phyloP scores from a whole-genome alignment of 768 basidiomycete species.

The Hericium alpestre region DNA sequence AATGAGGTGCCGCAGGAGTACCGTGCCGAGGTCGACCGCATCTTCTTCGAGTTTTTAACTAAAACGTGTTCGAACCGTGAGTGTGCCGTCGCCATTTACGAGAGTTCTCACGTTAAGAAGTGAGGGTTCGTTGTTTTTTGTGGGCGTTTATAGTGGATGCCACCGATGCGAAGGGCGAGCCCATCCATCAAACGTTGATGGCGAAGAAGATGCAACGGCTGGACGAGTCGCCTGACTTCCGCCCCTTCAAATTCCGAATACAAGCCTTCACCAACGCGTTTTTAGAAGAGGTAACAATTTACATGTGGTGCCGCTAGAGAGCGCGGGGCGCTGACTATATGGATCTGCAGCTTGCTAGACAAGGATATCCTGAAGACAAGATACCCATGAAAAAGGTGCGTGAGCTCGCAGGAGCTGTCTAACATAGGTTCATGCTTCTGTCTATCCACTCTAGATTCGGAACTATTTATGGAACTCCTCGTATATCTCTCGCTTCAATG shows the following conservation, averaged over 20 bases:
- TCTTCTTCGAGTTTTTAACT: constrained; percentile 86
- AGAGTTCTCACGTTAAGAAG: not conserved
- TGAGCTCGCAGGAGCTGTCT: constrained; percentile 5
- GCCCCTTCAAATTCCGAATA: constrained; percentile 98
- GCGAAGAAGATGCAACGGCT: constrained; percentile 97
- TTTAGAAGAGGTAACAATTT: constrained; percentile 64
- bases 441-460: constrained; percentile 48
- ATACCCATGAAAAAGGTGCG: constrained; percentile 92
- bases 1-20: constrained; percentile 77
- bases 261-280: constrained; percentile 96
- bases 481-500: constrained; percentile 93
- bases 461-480: constrained; percentile 94
- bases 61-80: constrained; percentile 81
- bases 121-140: not conserved
- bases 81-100: constrained; percentile 21
- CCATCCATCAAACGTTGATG: constrained; percentile 97
- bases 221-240: constrained; percentile 92
- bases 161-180: constrained; percentile 89
- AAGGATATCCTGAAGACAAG: constrained; percentile 88
- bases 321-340: not conserved
- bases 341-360: constrained; percentile 51
- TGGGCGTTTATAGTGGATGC: constrained; percentile 61
- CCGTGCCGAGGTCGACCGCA: constrained; percentile 70
- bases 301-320: constrained; percentile 6
- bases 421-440: constrained; percentile 4